A percentile compares a stretch with the other conserved stretches of the same genome.
Evolutionary conservation across 805 yeast genomes (phyloP).

Genomic region (Kodamaea restingae): DNA sequence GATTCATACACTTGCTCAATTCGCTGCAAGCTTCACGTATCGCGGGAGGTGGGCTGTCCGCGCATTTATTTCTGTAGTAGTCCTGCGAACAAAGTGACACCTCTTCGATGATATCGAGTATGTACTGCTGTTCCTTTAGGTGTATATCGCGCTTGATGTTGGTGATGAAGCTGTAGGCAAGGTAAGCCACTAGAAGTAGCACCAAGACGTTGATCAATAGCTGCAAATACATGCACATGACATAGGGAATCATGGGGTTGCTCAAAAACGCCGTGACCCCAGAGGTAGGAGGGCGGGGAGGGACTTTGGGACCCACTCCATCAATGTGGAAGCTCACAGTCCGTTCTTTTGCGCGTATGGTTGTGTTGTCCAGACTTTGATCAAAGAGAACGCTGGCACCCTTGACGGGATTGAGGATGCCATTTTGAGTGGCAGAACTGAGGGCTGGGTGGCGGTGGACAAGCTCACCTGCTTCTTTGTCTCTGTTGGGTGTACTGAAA

Average conservation of each 20-base stretch:
- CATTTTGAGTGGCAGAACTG: slow-evolving; percentile 14
- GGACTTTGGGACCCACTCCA: background rate
- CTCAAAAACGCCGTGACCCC: background rate
- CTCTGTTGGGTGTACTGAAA: slow-evolving; percentile 7
- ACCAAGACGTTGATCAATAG: slow-evolving; percentile 54
- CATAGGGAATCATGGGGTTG: slow-evolving; percentile 52
- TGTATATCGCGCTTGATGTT: slow-evolving; percentile 69
- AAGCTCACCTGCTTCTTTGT: slow-evolving; percentile 1
- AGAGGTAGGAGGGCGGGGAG: background rate
- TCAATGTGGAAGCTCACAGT: background rate
- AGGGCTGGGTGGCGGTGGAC: slow-evolving; percentile 16
- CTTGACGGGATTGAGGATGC: slow-evolving; percentile 10
- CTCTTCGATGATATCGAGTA: slow-evolving; percentile 56
- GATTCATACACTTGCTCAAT: slow-evolving; percentile 81
- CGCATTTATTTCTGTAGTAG: slow-evolving; percentile 70
- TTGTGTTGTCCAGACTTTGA: background rate
- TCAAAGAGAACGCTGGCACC: slow-evolving; percentile 9
- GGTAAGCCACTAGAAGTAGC: slow-evolving; percentile 47
- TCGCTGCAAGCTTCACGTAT: slow-evolving; percentile 62
- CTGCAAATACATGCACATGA: slow-evolving; percentile 61
- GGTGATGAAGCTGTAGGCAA: slow-evolving; percentile 46
- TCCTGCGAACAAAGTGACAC: slow-evolving; percentile 67
- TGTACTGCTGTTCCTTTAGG: slow-evolving; percentile 59
- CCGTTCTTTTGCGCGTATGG: background rate
- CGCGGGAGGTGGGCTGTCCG: slow-evolving; percentile 62